Base-by-base conservation (phyloP, 2,329 filamentous ascomycete species). In the Ophiobolus disseminans region DNA sequence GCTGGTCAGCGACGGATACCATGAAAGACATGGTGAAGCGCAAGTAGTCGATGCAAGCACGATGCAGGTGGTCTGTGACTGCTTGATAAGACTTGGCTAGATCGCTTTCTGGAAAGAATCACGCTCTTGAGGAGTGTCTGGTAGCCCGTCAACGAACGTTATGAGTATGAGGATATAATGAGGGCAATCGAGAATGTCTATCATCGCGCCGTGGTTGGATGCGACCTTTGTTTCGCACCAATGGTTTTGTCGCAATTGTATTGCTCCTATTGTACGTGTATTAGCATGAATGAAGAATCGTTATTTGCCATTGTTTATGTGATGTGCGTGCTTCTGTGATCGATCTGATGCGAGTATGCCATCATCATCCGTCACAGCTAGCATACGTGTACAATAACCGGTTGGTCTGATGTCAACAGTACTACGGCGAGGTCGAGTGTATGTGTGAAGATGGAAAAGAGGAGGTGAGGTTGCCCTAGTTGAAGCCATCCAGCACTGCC, bases 1-100 rank as follows among this genome's bases (percentile, higher is more conserved):
- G 66, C 31, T 73, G 69, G 48, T 73, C 69, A 13, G 66, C 73
- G 8, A 70, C 66, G n/a, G 70, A 68, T 25, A 63, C 65, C 8
- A 65, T 69, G 16, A 73, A 66, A 41, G 66, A 63, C 16, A 35
- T 70, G 20, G 37, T 70, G 10, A 53, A 65, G 36, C 63, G 63
- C 37, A 69, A 61, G 44, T 55, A 52, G 20, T 60, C 6, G 21
- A 7, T 21, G 26, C 36, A 17, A 14, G 5, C 10, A 25, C 20
- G 19, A 30, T 6, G 19, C 41, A 30, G 17, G 40, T 26, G 16
- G 32, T 44, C 23, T 44, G 41, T 17, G 41, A 44, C 32, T 26
- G 14, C 41, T 22, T 35, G 32, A 14, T 6, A 17, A 22, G 47
- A 21, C 37, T 50, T 16, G 50, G 22, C 26, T 53, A 41, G 38